Evolutionary conservation across 2,329 filamentous ascomycete species (phyloP).

Genomic region (Phaeosphaeriaceae sp.): DNA sequence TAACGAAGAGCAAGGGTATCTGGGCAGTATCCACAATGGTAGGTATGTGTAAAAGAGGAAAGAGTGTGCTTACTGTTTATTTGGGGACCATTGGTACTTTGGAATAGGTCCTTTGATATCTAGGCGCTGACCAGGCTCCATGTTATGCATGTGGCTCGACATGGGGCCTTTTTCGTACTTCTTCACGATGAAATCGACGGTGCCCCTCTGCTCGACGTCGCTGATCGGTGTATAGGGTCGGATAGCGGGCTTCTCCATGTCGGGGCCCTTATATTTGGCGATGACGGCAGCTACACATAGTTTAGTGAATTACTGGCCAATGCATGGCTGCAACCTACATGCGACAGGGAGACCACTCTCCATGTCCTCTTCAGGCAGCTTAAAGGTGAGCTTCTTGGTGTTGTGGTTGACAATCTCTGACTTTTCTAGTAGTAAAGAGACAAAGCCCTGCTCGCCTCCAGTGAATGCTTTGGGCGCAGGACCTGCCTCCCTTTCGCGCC

Average conservation of each 20-base stretch:
- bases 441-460: slow-evolving; percentile 88
- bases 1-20: no score
- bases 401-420: slow-evolving; percentile 88
- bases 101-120: slow-evolving; percentile 95
- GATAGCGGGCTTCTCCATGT: slow-evolving; percentile 82
- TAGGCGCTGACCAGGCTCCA: slow-evolving; percentile 81
- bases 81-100: slow-evolving; percentile 87
- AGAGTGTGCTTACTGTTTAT: slow-evolving; percentile 86
- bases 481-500: slow-evolving; percentile 44
- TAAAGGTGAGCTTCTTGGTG: slow-evolving; percentile 90
- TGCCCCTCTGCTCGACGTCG: slow-evolving; percentile 81
- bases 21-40: no score
- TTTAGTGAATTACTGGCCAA: neutral
- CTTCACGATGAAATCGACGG: slow-evolving; percentile 90
- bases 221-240: slow-evolving; percentile 92
- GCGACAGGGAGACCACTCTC: slow-evolving; percentile 82
- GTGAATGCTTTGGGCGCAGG: slow-evolving; percentile 62
- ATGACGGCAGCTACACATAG: slow-evolving; percentile 69
- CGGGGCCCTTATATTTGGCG: slow-evolving; percentile 88
- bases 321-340: slow-evolving; percentile 58
- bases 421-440: slow-evolving; percentile 79
- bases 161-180: slow-evolving; percentile 89
- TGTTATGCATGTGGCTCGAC: slow-evolving; percentile 84
- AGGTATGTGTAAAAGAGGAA: no score
- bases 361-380: slow-evolving; percentile 80